These are phyloP conservation scores for Cymbopogon flexuosus DNA, from an alignment of 202 grass and related monocot genomes.

Conservation along the genomic window DNA sequence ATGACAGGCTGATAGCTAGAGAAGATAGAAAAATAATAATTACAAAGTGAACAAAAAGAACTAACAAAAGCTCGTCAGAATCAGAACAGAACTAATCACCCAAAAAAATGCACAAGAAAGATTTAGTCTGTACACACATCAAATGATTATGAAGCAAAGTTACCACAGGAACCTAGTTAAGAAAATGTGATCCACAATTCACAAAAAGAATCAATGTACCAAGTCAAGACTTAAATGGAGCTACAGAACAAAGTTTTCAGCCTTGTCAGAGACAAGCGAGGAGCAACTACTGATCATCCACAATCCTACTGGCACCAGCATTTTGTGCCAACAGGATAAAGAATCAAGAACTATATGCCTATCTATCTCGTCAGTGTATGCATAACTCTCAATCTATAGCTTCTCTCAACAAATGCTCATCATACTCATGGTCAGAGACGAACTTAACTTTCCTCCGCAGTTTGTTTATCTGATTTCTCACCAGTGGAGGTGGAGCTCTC, in stretches of 20 bases:
- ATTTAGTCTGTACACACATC: not conserved
- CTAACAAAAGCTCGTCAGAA: not conserved
- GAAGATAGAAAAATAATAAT: not conserved
- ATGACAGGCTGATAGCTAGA: not conserved
- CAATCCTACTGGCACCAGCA: not conserved
- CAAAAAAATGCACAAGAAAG: not conserved
- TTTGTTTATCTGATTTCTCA: not conserved
- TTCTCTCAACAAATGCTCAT: not conserved
- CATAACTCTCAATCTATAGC: constrained; percentile 6
- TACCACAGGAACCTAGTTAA: not conserved
- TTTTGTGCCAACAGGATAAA: constrained; percentile 1
- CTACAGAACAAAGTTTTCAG: not conserved
- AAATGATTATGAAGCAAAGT: not conserved
- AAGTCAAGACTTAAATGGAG: not conserved
- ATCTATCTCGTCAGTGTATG: constrained; percentile 2
- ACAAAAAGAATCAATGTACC: constrained; percentile 18
- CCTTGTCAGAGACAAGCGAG: not conserved
- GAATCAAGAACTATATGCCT: constrained; percentile 10
- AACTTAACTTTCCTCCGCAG: not conserved
- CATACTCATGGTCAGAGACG: not conserved
- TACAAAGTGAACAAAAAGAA: not conserved
- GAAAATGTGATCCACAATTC: not conserved
- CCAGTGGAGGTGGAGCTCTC: constrained; percentile 4
- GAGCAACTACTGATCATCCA: not conserved
- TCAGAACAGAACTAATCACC: not conserved